A percentile compares a stretch with the other conserved stretches of the same genome.
Evolutionary conservation across 2,329 filamentous ascomycete species (phyloP).

Genomic region (Nothomitra cinnamomea): DNA sequence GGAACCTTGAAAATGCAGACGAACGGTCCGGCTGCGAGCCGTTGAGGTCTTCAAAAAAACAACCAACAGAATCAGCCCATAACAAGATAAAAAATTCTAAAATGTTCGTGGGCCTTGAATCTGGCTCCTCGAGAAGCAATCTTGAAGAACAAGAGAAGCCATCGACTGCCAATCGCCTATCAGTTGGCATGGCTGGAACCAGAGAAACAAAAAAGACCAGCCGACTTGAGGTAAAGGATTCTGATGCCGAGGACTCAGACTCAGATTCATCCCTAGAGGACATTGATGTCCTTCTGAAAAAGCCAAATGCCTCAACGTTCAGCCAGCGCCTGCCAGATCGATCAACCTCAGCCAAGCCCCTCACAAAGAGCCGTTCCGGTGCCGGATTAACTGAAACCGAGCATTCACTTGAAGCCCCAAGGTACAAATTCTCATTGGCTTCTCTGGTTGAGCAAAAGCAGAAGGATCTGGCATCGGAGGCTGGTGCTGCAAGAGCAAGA

Average conservation of each 20-base stretch:
- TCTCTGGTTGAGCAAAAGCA: slow-evolving; percentile 41
- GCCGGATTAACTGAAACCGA: neutral
- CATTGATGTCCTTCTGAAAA: neutral
- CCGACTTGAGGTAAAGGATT: neutral
- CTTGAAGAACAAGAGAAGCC: neutral
- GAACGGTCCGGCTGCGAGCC: neutral
- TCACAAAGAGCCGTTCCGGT: neutral
- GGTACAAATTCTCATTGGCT: slow-evolving; percentile 47
- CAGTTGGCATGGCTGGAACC: neutral
- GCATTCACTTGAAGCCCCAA: slow-evolving; percentile 19
- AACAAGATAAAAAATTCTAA: neutral
- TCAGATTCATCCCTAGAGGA: slow-evolving; percentile 3
- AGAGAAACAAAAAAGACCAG: neutral
- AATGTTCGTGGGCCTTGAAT: too few relatives aligned
- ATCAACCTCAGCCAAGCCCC: neutral
- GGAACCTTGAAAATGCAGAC: neutral
- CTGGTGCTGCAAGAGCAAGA: slow-evolving; percentile 26
- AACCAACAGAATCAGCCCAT: neutral
- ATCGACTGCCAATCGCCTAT: neutral
- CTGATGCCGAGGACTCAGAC: slow-evolving; percentile 4
- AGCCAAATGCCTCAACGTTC: neutral
- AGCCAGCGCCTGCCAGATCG: neutral
- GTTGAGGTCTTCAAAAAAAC: neutral
- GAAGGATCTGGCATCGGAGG: slow-evolving; percentile 41
- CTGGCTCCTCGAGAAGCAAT: too few relatives aligned